Evolutionary conservation across 1,284 basidiomycete species (phyloP).

Genomic region (Cutaneotrichosporon cyanovorans): DNA sequence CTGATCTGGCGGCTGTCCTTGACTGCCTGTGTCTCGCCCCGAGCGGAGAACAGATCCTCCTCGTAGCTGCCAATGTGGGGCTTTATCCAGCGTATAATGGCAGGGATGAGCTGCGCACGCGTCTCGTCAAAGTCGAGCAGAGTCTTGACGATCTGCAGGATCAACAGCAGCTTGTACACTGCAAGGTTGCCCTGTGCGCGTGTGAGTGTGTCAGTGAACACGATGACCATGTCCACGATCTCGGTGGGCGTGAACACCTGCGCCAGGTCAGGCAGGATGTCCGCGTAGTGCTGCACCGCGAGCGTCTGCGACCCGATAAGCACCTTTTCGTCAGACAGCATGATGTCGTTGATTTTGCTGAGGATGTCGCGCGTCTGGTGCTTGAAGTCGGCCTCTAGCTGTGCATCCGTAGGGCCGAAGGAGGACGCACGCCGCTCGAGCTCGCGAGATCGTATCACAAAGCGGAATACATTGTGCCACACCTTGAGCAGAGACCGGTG

Average conservation of each 20-base stretch:
- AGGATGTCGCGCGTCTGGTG: slow-evolving; percentile 70
- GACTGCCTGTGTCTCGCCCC: slow-evolving; percentile 30
- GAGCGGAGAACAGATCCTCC: slow-evolving; percentile 18
- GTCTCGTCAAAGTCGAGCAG: slow-evolving; percentile 79
- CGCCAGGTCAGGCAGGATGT: slow-evolving; percentile 77
- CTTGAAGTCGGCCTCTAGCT: slow-evolving; percentile 78
- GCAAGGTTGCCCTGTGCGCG: slow-evolving; percentile 74
- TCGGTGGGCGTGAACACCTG: slow-evolving; percentile 73
- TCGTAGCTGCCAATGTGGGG: slow-evolving; percentile 90
- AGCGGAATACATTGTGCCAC: slow-evolving; percentile 90
- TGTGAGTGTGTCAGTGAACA: slow-evolving; percentile 76
- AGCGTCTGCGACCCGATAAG: slow-evolving; percentile 93
- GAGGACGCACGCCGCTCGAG: slow-evolving; percentile 76
- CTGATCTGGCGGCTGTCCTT: slow-evolving; percentile 69
- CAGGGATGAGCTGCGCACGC: slow-evolving; percentile 73
- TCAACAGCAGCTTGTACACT: slow-evolving; percentile 89
- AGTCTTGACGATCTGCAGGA: slow-evolving; percentile 80
- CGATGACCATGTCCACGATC: slow-evolving; percentile 72
- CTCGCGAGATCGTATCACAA: slow-evolving; percentile 80
- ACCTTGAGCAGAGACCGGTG: slow-evolving; percentile 88
- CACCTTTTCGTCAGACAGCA: slow-evolving; percentile 68
- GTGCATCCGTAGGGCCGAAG: slow-evolving; percentile 73
- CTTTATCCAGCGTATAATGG: slow-evolving; percentile 86
- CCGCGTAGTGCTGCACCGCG: slow-evolving; percentile 87
- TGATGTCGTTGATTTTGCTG: slow-evolving; percentile 75